These are phyloP conservation scores for Porodaedalea pini DNA, from an alignment of 1,284 basidiomycete species.

Conservation along the genomic window DNA sequence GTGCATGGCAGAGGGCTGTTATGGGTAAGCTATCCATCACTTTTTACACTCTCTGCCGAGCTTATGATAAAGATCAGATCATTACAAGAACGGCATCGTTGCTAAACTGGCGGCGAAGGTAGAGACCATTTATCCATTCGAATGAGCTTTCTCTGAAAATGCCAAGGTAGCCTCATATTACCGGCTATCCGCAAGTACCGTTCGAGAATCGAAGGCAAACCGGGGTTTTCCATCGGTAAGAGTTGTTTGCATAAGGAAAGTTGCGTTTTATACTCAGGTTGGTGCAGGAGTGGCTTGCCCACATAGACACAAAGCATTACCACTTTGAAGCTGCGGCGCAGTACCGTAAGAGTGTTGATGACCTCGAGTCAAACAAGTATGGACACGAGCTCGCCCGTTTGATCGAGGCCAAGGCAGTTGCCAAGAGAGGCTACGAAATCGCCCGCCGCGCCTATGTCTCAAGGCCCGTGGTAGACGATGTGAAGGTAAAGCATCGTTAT, in stretches of 20 bases:
- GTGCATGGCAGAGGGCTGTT: slow-evolving; percentile 92
- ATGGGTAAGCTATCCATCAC: slow-evolving; percentile 49
- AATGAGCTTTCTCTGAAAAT: not conserved
- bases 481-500: slow-evolving; percentile 53
- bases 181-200: slow-evolving; percentile 46
- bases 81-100: slow-evolving; percentile 81
- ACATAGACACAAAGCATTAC: slow-evolving; percentile 77
- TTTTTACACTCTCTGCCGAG: slow-evolving; percentile 12
- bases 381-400: slow-evolving; percentile 81
- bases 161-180: slow-evolving; percentile 70
- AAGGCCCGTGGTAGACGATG: slow-evolving; percentile 66
- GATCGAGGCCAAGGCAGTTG: slow-evolving; percentile 58
- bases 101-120: slow-evolving; percentile 83
- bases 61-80: slow-evolving; percentile 40
- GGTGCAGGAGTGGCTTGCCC: slow-evolving; percentile 74
- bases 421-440: slow-evolving; percentile 73
- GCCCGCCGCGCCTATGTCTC: slow-evolving; percentile 62
- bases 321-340: slow-evolving; percentile 93
- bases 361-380: slow-evolving; percentile 85
- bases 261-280: not conserved
- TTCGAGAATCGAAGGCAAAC: slow-evolving; percentile 42
- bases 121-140: slow-evolving; percentile 2
- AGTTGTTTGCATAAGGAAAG: slow-evolving; percentile 11
- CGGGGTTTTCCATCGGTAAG: slow-evolving; percentile 54
- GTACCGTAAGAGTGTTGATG: slow-evolving; percentile 86